Conservation (phyloP, 2,329 filamentous ascomycete genomes). For the Aspergillus phoenicis region DNA sequence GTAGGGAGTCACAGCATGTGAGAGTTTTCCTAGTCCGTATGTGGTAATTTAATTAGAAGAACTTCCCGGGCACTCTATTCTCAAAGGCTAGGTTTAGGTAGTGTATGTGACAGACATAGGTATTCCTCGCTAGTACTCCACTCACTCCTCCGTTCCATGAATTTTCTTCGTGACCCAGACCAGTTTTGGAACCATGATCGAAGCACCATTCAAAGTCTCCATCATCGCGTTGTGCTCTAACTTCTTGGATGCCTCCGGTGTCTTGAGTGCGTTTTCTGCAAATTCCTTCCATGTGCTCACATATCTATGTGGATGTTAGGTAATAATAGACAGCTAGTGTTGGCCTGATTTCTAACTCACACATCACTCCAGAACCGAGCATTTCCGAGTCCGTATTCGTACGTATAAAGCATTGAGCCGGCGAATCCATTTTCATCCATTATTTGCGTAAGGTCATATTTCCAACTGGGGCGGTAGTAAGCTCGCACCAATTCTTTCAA, state of each 20-base stretch:
- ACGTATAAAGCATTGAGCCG: conserved; percentile 3
- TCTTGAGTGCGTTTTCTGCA: not conserved
- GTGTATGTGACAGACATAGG: too few relatives aligned
- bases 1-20: too few relatives aligned
- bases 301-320: not conserved
- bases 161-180: conserved; percentile 3
- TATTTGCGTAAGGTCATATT: not conserved
- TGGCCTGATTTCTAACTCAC: not conserved
- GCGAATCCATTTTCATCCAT: conserved; percentile 1
- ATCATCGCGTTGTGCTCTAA: not conserved
- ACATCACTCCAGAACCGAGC: not conserved
- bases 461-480: not conserved
- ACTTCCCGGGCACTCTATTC: too few relatives aligned
- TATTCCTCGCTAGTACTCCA: not conserved
- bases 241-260: not conserved
- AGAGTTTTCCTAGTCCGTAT: too few relatives aligned
- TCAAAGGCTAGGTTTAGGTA: too few relatives aligned
- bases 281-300: conserved; percentile 5
- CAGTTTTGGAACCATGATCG: not conserved
- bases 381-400: conserved; percentile 3
- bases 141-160: not conserved
- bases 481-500: not conserved
- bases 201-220: conserved; percentile 2
- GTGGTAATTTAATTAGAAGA: too few relatives aligned
- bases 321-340: not conserved